Evolutionary conservation across 345 rosid species (phyloP).

Genomic region (Populus pruinosa): DNA sequence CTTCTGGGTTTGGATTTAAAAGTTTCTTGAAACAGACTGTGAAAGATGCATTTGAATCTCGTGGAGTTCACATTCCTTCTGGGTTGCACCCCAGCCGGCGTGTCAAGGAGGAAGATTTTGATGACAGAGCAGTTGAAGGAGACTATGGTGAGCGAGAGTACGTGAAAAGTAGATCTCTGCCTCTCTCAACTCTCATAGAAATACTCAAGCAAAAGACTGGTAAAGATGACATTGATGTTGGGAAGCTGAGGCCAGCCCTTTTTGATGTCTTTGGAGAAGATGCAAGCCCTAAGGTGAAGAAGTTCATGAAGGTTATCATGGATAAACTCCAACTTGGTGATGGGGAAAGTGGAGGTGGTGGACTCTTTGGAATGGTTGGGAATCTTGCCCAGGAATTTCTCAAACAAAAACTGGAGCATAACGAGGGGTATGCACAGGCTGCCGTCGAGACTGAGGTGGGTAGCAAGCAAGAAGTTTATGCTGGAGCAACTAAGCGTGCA

Average conservation of each 20-base stretch:
- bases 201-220: slow-evolving; percentile 89
- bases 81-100: slow-evolving; percentile 36
- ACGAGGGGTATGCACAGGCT: slow-evolving; percentile 64
- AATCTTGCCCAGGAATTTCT: slow-evolving; percentile 79
- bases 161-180: slow-evolving; percentile 60
- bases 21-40: slow-evolving; percentile 48
- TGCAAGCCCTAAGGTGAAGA: slow-evolving; percentile 88
- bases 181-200: slow-evolving; percentile 80
- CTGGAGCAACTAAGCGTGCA: slow-evolving; percentile 58
- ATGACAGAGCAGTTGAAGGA: slow-evolving; percentile 30
- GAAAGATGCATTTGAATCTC: slow-evolving; percentile 53
- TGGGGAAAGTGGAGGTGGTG: slow-evolving; percentile 50
- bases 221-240: slow-evolving; percentile 68
- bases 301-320: slow-evolving; percentile 80
- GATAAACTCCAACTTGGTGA: slow-evolving; percentile 47
- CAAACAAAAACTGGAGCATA: slow-evolving; percentile 62
- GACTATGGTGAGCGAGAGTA: slow-evolving; percentile 40
- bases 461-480: slow-evolving; percentile 71
- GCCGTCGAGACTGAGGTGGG: slow-evolving; percentile 67
- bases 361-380: slow-evolving; percentile 78
- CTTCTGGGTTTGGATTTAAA: slow-evolving; percentile 42
- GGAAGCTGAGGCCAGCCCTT: slow-evolving; percentile 80
- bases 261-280: slow-evolving; percentile 85
- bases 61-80: slow-evolving; percentile 58
- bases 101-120: slow-evolving; percentile 38